Evolutionary conservation across 208 protist genomes (phyloP).

Genomic region (Willaertia magna): DNA sequence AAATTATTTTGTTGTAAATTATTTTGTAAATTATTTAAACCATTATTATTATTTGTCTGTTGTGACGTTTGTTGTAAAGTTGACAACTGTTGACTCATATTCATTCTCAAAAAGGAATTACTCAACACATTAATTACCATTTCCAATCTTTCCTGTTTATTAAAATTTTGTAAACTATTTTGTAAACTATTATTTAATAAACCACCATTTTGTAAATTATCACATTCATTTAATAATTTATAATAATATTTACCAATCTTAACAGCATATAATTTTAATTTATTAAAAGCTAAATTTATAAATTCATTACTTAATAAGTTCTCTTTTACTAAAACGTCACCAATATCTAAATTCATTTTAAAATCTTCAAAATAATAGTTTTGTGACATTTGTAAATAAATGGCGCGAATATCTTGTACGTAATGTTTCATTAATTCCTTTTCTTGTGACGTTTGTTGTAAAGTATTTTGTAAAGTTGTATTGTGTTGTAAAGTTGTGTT

Average conservation of each 20-base stretch:
- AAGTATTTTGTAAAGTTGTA: too few relatives aligned
- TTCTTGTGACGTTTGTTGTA: too few relatives aligned
- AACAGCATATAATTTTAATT: background rate
- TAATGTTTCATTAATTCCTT: background rate
- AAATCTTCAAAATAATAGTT: background rate
- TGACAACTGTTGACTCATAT: too few relatives aligned
- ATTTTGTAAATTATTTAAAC: too few relatives aligned
- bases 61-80: too few relatives aligned
- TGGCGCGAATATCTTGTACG: background rate
- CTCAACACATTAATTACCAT: background rate
- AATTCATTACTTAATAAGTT: background rate
- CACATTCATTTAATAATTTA: background rate
- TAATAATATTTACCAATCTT: background rate
- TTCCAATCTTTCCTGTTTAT: background rate
- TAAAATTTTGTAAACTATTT: background rate
- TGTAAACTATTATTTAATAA: background rate
- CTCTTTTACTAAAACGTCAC: background rate
- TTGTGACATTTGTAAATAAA: background rate
- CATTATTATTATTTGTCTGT: too few relatives aligned
- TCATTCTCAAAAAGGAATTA: too few relatives aligned
- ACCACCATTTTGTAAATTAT: background rate
- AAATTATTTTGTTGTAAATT: too few relatives aligned
- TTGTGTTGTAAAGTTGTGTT: too few relatives aligned
- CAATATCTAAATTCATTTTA: background rate
- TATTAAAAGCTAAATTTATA: background rate